phyloP scores from a whole-genome alignment of 2,329 filamentous ascomycete species.

The Didymella exigua region DNA sequence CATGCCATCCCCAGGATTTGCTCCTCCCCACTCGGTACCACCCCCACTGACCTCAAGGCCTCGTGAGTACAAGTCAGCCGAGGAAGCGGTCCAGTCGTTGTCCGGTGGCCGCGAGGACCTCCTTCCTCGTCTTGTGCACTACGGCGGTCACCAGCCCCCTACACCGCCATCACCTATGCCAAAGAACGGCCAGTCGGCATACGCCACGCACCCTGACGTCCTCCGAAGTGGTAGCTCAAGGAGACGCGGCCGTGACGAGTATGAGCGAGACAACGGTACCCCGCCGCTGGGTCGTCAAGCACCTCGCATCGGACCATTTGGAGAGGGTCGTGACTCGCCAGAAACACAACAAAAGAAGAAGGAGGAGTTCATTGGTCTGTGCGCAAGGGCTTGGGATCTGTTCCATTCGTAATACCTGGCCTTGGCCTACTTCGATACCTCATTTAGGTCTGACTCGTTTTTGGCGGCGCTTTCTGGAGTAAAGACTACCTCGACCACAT shows the following conservation, averaged over 20 bases:
- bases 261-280: conserved; percentile 84
- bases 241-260: conserved; percentile 83
- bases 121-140: conserved; percentile 91
- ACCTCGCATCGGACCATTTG: conserved; percentile 67
- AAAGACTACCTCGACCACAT: conserved; percentile 23
- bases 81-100: conserved; percentile 90
- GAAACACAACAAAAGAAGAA: conserved; percentile 85
- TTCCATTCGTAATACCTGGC: conserved; percentile 75
- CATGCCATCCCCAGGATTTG: conserved; percentile 78
- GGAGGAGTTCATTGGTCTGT: conserved; percentile 87
- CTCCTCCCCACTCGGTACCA: conserved; percentile 58
- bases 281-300: conserved; percentile 76
- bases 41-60: conserved; percentile 63
- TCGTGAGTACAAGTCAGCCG: conserved; percentile 91
- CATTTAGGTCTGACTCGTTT: conserved; percentile 17
- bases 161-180: conserved; percentile 83
- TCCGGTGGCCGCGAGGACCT: conserved; percentile 91
- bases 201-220: conserved; percentile 36
- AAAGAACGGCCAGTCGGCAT: conserved; percentile 45
- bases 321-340: conserved; percentile 79
- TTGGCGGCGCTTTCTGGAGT: conserved; percentile 34
- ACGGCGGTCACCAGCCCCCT: conserved; percentile 89
- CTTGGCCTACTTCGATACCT: conserved; percentile 19
- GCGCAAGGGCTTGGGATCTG: conserved; percentile 91
- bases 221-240: conserved; percentile 66